Conservation (phyloP, 768 basidiomycete genomes). For the Rubroboletus pulcherrimus region DNA sequence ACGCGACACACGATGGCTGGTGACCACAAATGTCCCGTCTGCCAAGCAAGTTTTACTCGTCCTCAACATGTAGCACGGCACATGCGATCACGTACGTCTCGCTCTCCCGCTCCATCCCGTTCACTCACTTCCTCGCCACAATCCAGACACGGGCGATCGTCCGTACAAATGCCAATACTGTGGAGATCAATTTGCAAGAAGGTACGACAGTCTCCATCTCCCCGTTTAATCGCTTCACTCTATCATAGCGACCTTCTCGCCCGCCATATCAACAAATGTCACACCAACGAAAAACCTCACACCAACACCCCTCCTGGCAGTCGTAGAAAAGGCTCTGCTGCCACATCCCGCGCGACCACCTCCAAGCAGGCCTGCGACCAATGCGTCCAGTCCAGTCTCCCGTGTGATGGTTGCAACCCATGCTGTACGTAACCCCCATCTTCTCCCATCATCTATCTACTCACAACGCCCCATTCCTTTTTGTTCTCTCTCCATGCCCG, state of each 20-base stretch:
- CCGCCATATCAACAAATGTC: constrained; percentile 84
- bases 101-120: constrained; percentile 21
- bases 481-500: neutral
- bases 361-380: constrained; percentile 85
- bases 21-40: constrained; percentile 85
- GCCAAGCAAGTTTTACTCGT: constrained; percentile 81
- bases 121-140: neutral
- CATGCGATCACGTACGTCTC: constrained; percentile 81
- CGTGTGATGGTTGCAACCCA: constrained; percentile 77
- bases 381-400: constrained; percentile 69
- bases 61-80: constrained; percentile 88
- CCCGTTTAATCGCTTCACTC: constrained; percentile 7
- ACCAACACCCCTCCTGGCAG: constrained; percentile 32
- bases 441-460: neutral
- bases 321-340: constrained; percentile 63
- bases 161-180: constrained; percentile 88
- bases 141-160: constrained; percentile 79
- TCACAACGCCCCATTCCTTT: neutral
- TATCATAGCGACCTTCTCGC: constrained; percentile 73
- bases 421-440: constrained; percentile 50
- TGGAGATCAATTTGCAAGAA: constrained; percentile 86
- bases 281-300: constrained; percentile 64
- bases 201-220: constrained; percentile 39
- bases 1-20: constrained; percentile 53
- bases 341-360: constrained; percentile 68